phyloP scores from a whole-genome alignment of 495 filamentous ascomycete genomes.

The Halenospora varia region DNA sequence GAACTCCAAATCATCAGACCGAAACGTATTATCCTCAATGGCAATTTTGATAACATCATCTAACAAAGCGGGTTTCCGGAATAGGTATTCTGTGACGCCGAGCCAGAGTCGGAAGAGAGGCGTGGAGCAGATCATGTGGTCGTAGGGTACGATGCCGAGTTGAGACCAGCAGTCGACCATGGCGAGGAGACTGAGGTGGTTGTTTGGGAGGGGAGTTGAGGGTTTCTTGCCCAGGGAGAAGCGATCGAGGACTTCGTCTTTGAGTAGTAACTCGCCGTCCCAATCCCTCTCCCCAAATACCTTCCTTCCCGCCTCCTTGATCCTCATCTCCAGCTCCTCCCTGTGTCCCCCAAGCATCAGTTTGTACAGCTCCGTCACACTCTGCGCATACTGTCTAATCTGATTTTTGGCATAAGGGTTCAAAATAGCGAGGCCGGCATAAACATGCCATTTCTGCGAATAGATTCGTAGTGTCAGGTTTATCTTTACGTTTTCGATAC shows the following conservation, averaged over 20 bases:
- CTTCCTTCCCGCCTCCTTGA: slow-evolving; percentile 70
- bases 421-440: slow-evolving; percentile 93
- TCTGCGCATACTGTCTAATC: slow-evolving; percentile 88
- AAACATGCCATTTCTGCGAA: slow-evolving; percentile 98
- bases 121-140: slow-evolving; percentile 99
- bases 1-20: slow-evolving; percentile 91
- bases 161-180: slow-evolving; percentile 99
- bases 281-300: slow-evolving; percentile 63
- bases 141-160: slow-evolving; percentile 89
- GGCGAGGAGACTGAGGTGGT: slow-evolving; percentile 88
- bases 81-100: slow-evolving; percentile 94
- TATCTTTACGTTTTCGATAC: slow-evolving; percentile 99
- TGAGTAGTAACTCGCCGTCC: slow-evolving; percentile 63
- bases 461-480: slow-evolving; percentile 97
- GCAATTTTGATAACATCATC: slow-evolving; percentile 84
- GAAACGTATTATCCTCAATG: slow-evolving; percentile 81
- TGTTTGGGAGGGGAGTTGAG: slow-evolving; percentile 67
- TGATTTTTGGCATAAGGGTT: slow-evolving; percentile 89
- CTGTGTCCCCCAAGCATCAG: slow-evolving; percentile 85
- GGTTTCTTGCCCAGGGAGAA: slow-evolving; percentile 72
- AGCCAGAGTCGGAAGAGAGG: slow-evolving; percentile 98
- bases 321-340: slow-evolving; percentile 73
- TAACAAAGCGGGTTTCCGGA: slow-evolving; percentile 77
- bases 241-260: slow-evolving; percentile 79
- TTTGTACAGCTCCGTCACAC: slow-evolving; percentile 92